phyloP scores from a whole-genome alignment of 140 eudicot species.

The Flaveria floridana region DNA sequence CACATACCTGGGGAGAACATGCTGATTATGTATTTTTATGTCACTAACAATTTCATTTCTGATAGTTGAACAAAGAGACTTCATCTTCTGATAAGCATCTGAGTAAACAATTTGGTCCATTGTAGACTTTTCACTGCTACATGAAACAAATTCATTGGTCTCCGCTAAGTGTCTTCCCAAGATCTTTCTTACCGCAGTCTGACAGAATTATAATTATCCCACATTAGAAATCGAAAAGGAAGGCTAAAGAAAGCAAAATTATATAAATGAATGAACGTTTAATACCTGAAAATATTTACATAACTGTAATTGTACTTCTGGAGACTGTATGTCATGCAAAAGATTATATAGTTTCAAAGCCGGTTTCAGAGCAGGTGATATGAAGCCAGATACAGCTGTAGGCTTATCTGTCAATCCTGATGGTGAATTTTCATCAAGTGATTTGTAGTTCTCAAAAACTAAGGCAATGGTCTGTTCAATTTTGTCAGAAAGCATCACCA shows the following conservation, averaged over 20 bases:
- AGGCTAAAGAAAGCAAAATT: background rate
- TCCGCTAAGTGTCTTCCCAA: conserved; percentile 59
- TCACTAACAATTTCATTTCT: conserved; percentile 68
- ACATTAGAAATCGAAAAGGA: conserved; percentile 20
- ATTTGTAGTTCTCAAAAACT: conserved; percentile 76
- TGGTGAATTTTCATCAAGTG: conserved; percentile 60
- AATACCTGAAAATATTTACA: conserved; percentile 82
- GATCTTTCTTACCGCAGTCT: conserved; percentile 84
- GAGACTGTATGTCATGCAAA: conserved; percentile 52
- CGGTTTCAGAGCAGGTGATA: conserved; percentile 74
- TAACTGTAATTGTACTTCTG: conserved; percentile 65
- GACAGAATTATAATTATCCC: conserved; percentile 23
- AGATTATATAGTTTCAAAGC: conserved; percentile 70
- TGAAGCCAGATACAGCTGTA: conserved; percentile 47
- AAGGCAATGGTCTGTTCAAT: conserved; percentile 56
- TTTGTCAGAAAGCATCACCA: conserved; percentile 61
- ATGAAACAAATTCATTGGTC: conserved; percentile 56
- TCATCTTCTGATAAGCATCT: conserved; percentile 70
- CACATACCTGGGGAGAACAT: conserved; percentile 63
- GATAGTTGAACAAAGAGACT: conserved; percentile 51
- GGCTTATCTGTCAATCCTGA: conserved; percentile 54
- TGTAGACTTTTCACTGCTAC: conserved; percentile 37
- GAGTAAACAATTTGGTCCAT: conserved; percentile 47
- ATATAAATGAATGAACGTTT: background rate
- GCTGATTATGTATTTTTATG: conserved; percentile 55